phyloP scores from a whole-genome alignment of 2,329 filamentous ascomycete species.

The Calonectria pauciramosa region DNA sequence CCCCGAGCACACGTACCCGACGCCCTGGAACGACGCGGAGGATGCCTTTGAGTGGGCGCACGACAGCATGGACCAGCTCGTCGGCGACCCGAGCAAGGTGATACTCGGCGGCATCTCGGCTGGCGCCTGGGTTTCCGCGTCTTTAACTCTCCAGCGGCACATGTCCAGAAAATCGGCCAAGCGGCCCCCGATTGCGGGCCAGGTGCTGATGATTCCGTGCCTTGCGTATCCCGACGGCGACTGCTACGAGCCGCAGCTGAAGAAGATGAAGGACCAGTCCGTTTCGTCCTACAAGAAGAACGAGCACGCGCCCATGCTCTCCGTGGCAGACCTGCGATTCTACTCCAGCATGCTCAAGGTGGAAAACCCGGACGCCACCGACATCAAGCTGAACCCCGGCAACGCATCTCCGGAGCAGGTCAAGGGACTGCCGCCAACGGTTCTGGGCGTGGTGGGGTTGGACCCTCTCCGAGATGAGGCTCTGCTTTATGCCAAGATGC shows the following conservation, averaged over 20 bases:
- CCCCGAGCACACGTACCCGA: conserved; percentile 66
- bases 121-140: conserved; percentile 59
- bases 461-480: conserved; percentile 64
- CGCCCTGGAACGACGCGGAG: conserved; percentile 65
- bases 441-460: conserved; percentile 58
- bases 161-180: conserved; percentile 35
- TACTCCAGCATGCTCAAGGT: conserved; percentile 47
- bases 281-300: conserved; percentile 61
- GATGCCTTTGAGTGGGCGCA: conserved; percentile 70
- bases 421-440: conserved; percentile 57
- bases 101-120: conserved; percentile 65
- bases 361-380: conserved; percentile 40
- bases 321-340: conserved; percentile 42
- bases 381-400: conserved; percentile 57
- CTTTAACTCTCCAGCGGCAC: conserved; percentile 55
- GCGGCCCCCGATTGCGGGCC: conserved; percentile 58
- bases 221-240: conserved; percentile 46
- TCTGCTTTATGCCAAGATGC: conserved; percentile 58
- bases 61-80: conserved; percentile 31
- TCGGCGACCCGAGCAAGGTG: conserved; percentile 42
- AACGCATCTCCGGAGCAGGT: conserved; percentile 49
- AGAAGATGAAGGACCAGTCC: conserved; percentile 52
- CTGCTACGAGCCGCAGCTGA: conserved; percentile 46
- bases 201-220: conserved; percentile 65
- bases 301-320: conserved; percentile 63